Base-by-base conservation (phyloP, 2,329 filamentous ascomycete genomes). In the Penicillium decumbens region DNA sequence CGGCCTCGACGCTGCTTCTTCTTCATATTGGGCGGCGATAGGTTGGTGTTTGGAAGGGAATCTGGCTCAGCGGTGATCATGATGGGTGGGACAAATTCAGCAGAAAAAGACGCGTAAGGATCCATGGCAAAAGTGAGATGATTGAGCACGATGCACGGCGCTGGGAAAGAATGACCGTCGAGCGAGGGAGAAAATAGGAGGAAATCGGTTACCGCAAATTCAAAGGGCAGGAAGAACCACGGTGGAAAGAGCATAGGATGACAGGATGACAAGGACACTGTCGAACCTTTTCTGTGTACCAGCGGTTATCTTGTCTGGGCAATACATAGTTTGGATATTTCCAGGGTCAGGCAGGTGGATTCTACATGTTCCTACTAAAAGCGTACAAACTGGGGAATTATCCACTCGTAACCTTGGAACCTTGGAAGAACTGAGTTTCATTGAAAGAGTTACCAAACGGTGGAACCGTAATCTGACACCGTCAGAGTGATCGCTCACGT, bases 1-100 rank as follows among this genome's bases (percentile, higher is more conserved):
- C 47, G 42, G 24, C 29, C 49, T 2, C 48, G 47, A 9, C 54
- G 46, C 3, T 41, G 13, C 9, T 51, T 51, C 38, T 50, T 58
- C 41, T 60, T 56, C 42, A 52, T 58, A 12, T 51, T 42, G 2
- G 40, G 9, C 27, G 27, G 27, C 6, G 30, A 37, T 13, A 43
- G 20, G 7, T 18, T 23, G 24, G 27, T 41, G 12, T 29, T 32
- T 5, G 39, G 15, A 5, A n/a, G 12, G 4, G 32, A 27, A 6
- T 51, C 46, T 4, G 44, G 15, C 18, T 38, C 40, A 6, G 28
- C 28, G 29, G 47, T 53, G 20, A 51, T 47, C 42, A 48, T 33
- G 23, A 53, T 53, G 37, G 53, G 48, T 35, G 53, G 43, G 15
- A 53, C 49, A 24, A 32, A 20, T 13, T 46, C 37, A 8, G 23